These are phyloP conservation scores for Bidens hawaiensis DNA, from an alignment of 140 eudicot genomes.

Conservation along the genomic window DNA sequence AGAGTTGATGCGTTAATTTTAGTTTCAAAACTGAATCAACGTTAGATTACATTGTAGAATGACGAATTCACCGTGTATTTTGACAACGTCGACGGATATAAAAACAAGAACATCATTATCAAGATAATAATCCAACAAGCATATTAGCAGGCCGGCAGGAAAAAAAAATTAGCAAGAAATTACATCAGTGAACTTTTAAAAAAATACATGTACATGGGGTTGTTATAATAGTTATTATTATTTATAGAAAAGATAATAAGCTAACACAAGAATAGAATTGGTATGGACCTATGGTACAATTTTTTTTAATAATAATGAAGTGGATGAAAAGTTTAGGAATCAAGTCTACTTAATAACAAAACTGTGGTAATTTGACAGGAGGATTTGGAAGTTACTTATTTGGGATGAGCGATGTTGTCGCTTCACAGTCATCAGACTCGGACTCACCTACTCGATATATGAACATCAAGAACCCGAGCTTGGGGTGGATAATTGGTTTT, in stretches of 20 bases:
- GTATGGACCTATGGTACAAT: too few relatives aligned
- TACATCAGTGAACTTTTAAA: not conserved
- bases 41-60: not conserved
- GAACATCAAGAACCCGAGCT: conserved; percentile 45
- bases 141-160: conserved; percentile 6
- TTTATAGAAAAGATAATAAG: too few relatives aligned
- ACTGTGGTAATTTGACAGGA: too few relatives aligned
- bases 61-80: not conserved
- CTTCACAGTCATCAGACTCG: conserved; percentile 40
- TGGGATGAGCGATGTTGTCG: conserved; percentile 55
- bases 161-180: not conserved
- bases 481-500: conserved; percentile 66
- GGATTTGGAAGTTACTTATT: conserved; percentile 67
- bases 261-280: too few relatives aligned
- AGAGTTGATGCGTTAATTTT: too few relatives aligned
- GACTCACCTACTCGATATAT: conserved; percentile 27
- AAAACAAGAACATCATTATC: conserved; percentile 6
- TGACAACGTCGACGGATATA: not conserved
- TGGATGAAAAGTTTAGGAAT: too few relatives aligned
- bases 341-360: too few relatives aligned
- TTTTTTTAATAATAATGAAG: too few relatives aligned
- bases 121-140: not conserved
- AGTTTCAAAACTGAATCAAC: not conserved
- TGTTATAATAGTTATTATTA: too few relatives aligned
- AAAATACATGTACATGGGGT: too few relatives aligned